Conservation (phyloP, 768 basidiomycete species). For the Flagelloscypha sp. region DNA sequence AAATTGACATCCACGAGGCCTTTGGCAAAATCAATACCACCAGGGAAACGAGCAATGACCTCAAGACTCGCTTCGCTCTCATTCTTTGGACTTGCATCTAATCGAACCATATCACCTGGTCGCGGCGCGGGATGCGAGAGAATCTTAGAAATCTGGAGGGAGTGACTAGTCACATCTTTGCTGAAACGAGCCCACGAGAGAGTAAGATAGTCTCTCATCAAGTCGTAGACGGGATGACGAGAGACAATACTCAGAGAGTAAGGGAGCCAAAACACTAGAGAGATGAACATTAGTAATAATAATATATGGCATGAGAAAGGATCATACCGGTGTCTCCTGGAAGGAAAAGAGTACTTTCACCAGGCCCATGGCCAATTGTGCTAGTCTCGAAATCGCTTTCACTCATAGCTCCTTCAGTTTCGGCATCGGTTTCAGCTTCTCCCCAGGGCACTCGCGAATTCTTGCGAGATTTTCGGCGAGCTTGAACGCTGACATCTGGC, state of each 20-base stretch:
- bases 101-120: constrained; percentile 76
- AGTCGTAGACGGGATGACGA: constrained; percentile 87
- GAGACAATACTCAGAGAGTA: constrained; percentile 42
- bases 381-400: constrained; percentile 82
- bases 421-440: constrained; percentile 71
- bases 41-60: constrained; percentile 84
- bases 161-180: constrained; percentile 90
- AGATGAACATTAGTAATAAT: constrained; percentile 23
- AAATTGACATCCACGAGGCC: constrained; percentile 92
- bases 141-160: constrained; percentile 82
- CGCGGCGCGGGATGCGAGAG: constrained; percentile 82
- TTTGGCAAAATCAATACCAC: constrained; percentile 87
- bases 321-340: constrained; percentile 90
- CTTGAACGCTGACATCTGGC: constrained; percentile 50
- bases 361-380: constrained; percentile 72
- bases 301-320: constrained; percentile 89
- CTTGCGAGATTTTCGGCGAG: constrained; percentile 47
- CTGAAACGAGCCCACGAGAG: constrained; percentile 92
- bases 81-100: constrained; percentile 69
- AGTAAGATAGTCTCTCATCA: constrained; percentile 94
- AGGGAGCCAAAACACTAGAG: constrained; percentile 7
- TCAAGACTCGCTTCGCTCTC: constrained; percentile 56
- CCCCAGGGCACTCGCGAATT: constrained; percentile 64
- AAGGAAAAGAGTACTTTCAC: constrained; percentile 82
- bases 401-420: constrained; percentile 65